Percentiles rank a stretch among this genome's conserved stretches.
Evolutionary conservation across 1,284 basidiomycete genomes (phyloP).

Genomic region (Papiliotrema terrestris): DNA sequence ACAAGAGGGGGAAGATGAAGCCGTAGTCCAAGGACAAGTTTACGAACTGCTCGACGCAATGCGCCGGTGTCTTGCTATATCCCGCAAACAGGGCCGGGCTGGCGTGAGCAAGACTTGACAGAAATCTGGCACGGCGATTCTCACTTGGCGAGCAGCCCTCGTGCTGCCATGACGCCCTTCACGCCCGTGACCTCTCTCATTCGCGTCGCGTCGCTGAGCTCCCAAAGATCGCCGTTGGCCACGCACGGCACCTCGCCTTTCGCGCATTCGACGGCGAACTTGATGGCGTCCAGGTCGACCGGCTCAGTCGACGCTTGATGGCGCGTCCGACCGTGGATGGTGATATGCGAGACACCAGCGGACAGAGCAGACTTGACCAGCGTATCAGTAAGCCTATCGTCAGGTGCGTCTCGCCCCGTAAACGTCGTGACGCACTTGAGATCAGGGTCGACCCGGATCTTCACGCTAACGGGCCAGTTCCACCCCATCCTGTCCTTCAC

Average conservation of each 20-base stretch:
- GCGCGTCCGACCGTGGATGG: slow-evolving; percentile 58
- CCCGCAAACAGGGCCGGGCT: slow-evolving; percentile 56
- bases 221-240: slow-evolving; percentile 60
- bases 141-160: slow-evolving; percentile 60
- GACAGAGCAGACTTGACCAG: slow-evolving; percentile 52
- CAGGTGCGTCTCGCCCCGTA: neutral
- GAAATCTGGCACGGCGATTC: neutral
- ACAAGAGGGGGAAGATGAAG: slow-evolving; percentile 54
- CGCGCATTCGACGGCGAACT: slow-evolving; percentile 55
- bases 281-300: slow-evolving; percentile 54
- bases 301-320: slow-evolving; percentile 56
- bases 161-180: slow-evolving; percentile 58
- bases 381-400: slow-evolving; percentile 51
- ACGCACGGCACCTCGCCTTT: slow-evolving; percentile 55
- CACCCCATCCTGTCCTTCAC: slow-evolving; percentile 56
- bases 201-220: slow-evolving; percentile 49
- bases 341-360: slow-evolving; percentile 50
- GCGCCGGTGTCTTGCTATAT: slow-evolving; percentile 52
- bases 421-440: slow-evolving; percentile 37
- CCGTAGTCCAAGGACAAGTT: slow-evolving; percentile 52
- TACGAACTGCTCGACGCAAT: slow-evolving; percentile 54
- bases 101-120: neutral
- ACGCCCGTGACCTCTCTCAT: slow-evolving; percentile 54
- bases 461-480: slow-evolving; percentile 57
- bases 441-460: slow-evolving; percentile 58